A percentile compares a stretch with the other conserved stretches of the same genome.
Evolutionary conservation across 345 rosid genomes (phyloP).

Genomic region (Populus simonii): DNA sequence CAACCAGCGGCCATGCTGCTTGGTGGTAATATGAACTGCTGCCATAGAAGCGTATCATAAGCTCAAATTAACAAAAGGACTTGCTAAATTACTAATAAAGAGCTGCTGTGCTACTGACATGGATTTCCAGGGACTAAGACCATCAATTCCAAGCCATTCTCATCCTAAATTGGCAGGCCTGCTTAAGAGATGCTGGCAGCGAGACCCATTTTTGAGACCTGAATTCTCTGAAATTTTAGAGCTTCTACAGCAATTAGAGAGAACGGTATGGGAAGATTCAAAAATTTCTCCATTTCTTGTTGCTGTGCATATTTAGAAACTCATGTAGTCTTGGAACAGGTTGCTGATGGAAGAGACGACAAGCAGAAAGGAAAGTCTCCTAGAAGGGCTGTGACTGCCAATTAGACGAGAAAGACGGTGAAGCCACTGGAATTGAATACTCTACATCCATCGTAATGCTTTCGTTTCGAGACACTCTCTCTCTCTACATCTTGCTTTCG

Average conservation of each 20-base stretch:
- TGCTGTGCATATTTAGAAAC: not conserved
- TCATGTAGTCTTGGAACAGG: constrained; percentile 18
- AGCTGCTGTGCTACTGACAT: not conserved
- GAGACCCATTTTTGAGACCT: constrained; percentile 53
- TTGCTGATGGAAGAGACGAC: constrained; percentile 16
- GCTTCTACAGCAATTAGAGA: constrained; percentile 37
- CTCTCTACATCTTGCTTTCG: not conserved
- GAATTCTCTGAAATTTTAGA: constrained; percentile 56
- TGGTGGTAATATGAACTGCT: not conserved
- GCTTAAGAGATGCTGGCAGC: constrained; percentile 65
- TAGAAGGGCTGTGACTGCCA: constrained; percentile 11
- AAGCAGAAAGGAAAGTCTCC: constrained; percentile 4
- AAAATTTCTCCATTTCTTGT: not conserved
- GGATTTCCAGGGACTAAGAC: constrained; percentile 60
- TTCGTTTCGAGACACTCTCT: not conserved
- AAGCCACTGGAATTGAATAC: not conserved
- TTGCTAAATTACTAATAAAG: not conserved
- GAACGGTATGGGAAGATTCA: constrained; percentile 18
- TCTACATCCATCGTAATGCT: not conserved
- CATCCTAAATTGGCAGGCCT: constrained; percentile 47
- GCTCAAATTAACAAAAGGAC: not conserved
- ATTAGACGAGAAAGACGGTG: not conserved
- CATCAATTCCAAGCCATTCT: constrained; percentile 45
- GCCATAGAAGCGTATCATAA: not conserved
- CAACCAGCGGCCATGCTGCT: not conserved